phyloP scores from a whole-genome alignment of 2,329 filamentous ascomycete species.

The Xylaria sp. region DNA sequence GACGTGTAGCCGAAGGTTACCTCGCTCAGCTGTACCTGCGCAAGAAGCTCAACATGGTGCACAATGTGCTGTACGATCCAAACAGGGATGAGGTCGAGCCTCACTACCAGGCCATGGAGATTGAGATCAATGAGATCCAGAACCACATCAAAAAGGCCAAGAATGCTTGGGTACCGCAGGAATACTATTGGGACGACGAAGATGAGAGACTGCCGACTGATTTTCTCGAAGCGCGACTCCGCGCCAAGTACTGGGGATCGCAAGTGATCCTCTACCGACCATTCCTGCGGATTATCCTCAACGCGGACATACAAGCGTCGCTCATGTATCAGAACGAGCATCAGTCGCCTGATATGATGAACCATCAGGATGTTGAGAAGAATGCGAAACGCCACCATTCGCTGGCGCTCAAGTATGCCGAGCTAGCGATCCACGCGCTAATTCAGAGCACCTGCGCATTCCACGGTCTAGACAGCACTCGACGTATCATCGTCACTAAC shows the following conservation, averaged over 20 bases:
- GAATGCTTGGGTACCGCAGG: conserved; percentile 44
- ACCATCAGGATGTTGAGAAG: conserved; percentile 12
- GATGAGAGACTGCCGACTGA: conserved; percentile 63
- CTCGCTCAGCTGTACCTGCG: conserved; percentile 58
- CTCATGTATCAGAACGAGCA: conserved; percentile 18
- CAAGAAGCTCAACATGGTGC: conserved; percentile 59
- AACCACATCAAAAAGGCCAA: conserved; percentile 40
- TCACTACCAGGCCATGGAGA: conserved; percentile 25
- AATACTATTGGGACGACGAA: conserved; percentile 55
- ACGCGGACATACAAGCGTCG: conserved; percentile 30
- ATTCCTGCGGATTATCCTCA: conserved; percentile 56
- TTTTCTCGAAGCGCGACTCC: conserved; percentile 75
- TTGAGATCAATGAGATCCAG: conserved; percentile 44
- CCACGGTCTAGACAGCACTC: conserved; percentile 51
- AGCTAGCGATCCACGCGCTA: conserved; percentile 64
- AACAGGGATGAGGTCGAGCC: conserved; percentile 25
- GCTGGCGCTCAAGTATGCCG: conserved; percentile 50
- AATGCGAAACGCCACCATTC: conserved; percentile 28
- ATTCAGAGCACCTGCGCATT: conserved; percentile 84
- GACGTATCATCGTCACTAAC: conserved; percentile 83
- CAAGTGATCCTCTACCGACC: conserved; percentile 84
- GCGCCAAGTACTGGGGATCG: conserved; percentile 92
- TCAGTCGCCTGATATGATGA: conserved; percentile 16
- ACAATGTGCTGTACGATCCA: conserved; percentile 50
- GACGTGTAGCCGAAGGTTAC: conserved; percentile 54